Evolutionary conservation across 1,139 yeast species (phyloP).

Genomic region (Ogataea hybrid): DNA sequence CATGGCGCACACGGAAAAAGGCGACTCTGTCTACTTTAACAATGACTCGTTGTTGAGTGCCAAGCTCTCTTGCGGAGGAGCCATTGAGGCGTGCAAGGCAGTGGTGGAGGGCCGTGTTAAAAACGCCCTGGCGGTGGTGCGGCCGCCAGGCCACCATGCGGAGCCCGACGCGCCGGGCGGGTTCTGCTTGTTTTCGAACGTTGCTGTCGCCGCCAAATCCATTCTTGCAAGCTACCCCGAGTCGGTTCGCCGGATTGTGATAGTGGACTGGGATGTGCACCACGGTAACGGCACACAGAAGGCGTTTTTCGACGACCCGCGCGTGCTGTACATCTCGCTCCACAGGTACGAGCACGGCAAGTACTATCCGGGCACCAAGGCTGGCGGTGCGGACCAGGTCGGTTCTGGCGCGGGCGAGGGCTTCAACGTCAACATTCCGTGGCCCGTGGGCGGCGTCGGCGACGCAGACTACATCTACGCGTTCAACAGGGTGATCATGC

Average conservation of each 20-base stretch:
- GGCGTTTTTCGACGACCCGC: slow-evolving; percentile 83
- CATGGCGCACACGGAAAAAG: slow-evolving; percentile 80
- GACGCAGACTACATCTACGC: slow-evolving; percentile 97
- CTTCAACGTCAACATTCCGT: slow-evolving; percentile 83
- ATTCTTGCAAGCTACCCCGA: slow-evolving; percentile 84
- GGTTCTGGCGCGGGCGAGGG: slow-evolving; percentile 92
- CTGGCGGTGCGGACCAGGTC: slow-evolving; percentile 69
- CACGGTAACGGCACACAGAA: slow-evolving; percentile 98
- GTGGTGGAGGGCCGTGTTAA: slow-evolving; percentile 92
- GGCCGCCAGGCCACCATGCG: slow-evolving; percentile 99
- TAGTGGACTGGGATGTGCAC: slow-evolving; percentile 97
- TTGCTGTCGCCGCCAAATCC: slow-evolving; percentile 93
- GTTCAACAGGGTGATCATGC: slow-evolving; percentile 83
- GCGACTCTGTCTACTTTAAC: slow-evolving; percentile 94
- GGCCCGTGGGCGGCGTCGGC: slow-evolving; percentile 91
- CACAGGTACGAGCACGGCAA: slow-evolving; percentile 92
- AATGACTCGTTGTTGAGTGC: slow-evolving; percentile 90
- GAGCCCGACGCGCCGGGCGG: slow-evolving; percentile 98
- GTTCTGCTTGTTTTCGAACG: slow-evolving; percentile 92
- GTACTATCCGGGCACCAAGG: slow-evolving; percentile 92
- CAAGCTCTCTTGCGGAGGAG: slow-evolving; percentile 92
- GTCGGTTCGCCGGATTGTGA: slow-evolving; percentile 75
- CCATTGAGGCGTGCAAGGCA: slow-evolving; percentile 94
- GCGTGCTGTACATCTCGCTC: slow-evolving; percentile 85
- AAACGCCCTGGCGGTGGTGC: slow-evolving; percentile 88